Evolutionary conservation across 1,284 basidiomycete species (phyloP).

Genomic region (Rhodotorula sp.): DNA sequence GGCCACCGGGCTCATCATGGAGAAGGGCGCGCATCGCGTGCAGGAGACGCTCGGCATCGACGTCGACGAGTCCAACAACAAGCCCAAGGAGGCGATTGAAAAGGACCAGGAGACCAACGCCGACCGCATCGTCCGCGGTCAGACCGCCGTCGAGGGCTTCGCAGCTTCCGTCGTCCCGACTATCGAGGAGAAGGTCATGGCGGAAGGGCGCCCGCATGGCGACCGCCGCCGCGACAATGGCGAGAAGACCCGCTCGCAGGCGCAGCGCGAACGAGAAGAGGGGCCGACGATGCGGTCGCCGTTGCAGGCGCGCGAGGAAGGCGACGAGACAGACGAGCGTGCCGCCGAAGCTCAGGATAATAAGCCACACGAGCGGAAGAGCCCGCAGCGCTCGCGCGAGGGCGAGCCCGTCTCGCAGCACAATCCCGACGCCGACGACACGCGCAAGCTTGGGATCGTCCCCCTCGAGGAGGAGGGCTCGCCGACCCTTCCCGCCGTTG

Average conservation of each 20-base stretch:
- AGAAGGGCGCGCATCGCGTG: constrained; percentile 13
- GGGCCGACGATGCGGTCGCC: constrained; percentile 18
- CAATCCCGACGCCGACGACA: constrained; percentile 15
- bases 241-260: constrained; percentile 30
- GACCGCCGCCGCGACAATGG: constrained; percentile 20
- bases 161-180: constrained; percentile 68
- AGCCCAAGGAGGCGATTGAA: constrained; percentile 13
- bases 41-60: constrained; percentile 8
- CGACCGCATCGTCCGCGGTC: constrained; percentile 23
- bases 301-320: constrained; percentile 11
- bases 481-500: constrained; percentile 11
- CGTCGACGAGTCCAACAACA: constrained; percentile 4
- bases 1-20: constrained; percentile 17
- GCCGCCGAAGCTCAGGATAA: not conserved
- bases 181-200: constrained; percentile 67
- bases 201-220: constrained; percentile 49
- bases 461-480: constrained; percentile 8
- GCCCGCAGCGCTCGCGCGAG: not conserved
- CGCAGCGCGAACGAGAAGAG: constrained; percentile 39
- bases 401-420: constrained; percentile 8
- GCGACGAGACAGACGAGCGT: constrained; percentile 9
- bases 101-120: constrained; percentile 29
- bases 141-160: constrained; percentile 52
- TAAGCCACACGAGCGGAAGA: not conserved
- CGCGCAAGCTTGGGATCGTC: constrained; percentile 20